phyloP scores from a whole-genome alignment of 1,284 basidiomycete genomes.

The Malassezia obtusa region DNA sequence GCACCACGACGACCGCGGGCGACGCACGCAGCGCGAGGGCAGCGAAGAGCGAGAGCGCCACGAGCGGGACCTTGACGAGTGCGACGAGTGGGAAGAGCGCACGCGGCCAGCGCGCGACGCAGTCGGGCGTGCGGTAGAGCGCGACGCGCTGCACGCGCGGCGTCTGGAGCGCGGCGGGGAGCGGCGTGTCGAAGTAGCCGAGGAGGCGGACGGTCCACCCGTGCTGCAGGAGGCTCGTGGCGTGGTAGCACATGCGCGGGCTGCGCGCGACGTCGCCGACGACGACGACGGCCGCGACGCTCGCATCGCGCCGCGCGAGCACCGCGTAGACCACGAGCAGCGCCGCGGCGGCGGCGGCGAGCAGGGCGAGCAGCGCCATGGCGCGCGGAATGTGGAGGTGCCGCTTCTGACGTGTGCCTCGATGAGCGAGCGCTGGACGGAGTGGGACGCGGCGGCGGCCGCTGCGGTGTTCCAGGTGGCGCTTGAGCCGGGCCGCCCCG shows the following conservation, averaged over 20 bases:
- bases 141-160: background rate
- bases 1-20: slow-evolving; percentile 71
- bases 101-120: slow-evolving; percentile 53
- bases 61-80: slow-evolving; percentile 62
- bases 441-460: slow-evolving; percentile 6
- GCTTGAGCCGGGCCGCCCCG: background rate
- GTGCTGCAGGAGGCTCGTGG: slow-evolving; percentile 74
- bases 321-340: background rate
- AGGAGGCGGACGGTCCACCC: slow-evolving; percentile 72
- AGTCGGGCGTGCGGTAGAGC: background rate
- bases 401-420: background rate
- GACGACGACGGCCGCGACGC: slow-evolving; percentile 68
- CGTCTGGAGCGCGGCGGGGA: slow-evolving; percentile 21
- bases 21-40: slow-evolving; percentile 51
- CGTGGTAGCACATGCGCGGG: slow-evolving; percentile 98
- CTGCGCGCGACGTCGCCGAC: slow-evolving; percentile 90
- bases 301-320: background rate
- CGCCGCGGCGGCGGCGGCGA: background rate
- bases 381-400: background rate
- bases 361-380: background rate
- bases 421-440: slow-evolving; percentile 6
- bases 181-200: slow-evolving; percentile 56
- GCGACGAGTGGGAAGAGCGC: slow-evolving; percentile 63
- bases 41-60: slow-evolving; percentile 27
- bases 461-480: background rate